Evolutionary conservation across 352 stramenopile species (phyloP).

Genomic region (Peronospora destructor): DNA sequence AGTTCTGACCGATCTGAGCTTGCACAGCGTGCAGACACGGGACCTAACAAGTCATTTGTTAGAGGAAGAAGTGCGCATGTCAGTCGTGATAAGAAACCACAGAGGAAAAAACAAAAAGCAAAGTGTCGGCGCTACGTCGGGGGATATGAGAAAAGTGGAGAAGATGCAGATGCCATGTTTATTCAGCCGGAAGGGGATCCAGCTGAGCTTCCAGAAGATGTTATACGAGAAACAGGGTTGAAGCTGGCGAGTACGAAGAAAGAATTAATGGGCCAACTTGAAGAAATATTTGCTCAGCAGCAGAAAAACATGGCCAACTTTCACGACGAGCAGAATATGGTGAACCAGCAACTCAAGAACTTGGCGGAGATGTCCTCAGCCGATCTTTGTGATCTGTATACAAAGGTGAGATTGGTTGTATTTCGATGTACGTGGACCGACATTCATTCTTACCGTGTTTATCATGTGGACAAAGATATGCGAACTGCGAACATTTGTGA

Average conservation of each 20-base stretch:
- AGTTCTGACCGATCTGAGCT: constrained; percentile 2
- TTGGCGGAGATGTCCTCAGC: constrained; percentile 15
- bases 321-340: constrained; percentile 20
- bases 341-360: constrained; percentile 23
- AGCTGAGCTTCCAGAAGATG: constrained; percentile 65
- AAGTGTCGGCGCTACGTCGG: constrained; percentile 54
- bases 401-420: constrained; percentile 19
- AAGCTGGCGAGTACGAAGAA: constrained; percentile 27
- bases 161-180: constrained; percentile 60
- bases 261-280: constrained; percentile 37
- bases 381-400: constrained; percentile 27
- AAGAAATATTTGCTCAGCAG: constrained; percentile 22
- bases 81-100: not conserved
- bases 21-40: not conserved
- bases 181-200: constrained; percentile 83
- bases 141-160: constrained; percentile 51
- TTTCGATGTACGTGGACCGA: not conserved
- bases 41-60: not conserved
- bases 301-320: constrained; percentile 29
- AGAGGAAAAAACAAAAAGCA: constrained; percentile 10
- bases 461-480: constrained; percentile 23
- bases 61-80: not conserved
- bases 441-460: constrained; percentile 1
- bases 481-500: constrained; percentile 41
- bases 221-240: constrained; percentile 53